Evolutionary conservation across 78 protist species (phyloP).

Genomic region (Emiliania huxleyi): DNA sequence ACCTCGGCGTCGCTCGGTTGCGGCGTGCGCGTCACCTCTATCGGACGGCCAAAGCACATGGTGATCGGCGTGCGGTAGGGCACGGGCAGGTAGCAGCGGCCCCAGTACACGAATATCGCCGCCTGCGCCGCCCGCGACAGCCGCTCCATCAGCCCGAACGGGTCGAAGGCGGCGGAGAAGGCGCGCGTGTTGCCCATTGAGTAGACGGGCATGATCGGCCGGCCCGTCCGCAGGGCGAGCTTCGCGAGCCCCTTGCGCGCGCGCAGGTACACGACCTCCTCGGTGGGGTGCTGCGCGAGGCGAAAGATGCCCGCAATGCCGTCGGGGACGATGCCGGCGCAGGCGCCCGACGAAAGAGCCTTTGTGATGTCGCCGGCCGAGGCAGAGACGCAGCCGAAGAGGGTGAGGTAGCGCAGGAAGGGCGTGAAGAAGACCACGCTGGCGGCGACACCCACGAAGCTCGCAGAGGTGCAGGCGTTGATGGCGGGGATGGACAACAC

Average conservation of each 20-base stretch:
- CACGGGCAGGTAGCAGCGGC: slow-evolving; percentile 3
- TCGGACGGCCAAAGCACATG: background rate
- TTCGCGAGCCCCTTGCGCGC: background rate
- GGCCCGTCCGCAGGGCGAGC: slow-evolving; percentile 32
- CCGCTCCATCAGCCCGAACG: background rate
- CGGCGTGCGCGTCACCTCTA: background rate
- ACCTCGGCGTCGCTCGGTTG: background rate
- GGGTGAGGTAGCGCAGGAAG: background rate
- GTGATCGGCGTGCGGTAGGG: slow-evolving; percentile 20
- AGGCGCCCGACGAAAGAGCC: background rate
- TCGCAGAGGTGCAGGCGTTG: background rate
- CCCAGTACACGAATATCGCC: background rate
- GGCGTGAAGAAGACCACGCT: background rate
- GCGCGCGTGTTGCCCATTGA: background rate
- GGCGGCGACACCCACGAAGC: background rate
- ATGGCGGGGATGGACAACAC: background rate
- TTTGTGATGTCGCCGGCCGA: background rate
- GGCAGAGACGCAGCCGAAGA: background rate
- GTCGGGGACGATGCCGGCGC: slow-evolving; percentile 25
- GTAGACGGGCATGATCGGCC: slow-evolving; percentile 6
- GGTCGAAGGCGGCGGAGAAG: background rate
- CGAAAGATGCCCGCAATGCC: slow-evolving; percentile 34
- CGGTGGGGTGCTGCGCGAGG: too few relatives aligned
- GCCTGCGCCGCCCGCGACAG: background rate
- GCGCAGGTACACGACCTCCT: background rate